A percentile compares a stretch with the other conserved stretches of the same genome.
These are phyloP conservation scores for Lasiodiplodia hormozganensis DNA, from an alignment of 2,329 filamentous ascomycete genomes.

Conservation along the genomic window DNA sequence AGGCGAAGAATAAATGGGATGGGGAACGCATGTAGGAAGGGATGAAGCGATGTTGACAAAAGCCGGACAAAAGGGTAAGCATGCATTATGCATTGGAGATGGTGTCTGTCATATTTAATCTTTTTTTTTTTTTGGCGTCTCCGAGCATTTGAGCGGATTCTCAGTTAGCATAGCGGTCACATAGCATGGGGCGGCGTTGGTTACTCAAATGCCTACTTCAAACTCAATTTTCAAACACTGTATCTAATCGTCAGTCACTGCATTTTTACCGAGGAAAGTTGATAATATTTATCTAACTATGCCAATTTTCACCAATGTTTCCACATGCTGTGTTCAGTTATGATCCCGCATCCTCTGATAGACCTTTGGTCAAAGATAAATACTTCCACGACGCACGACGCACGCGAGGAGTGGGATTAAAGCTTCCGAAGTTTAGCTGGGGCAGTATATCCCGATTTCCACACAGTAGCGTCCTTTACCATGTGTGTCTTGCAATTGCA, in stretches of 20 bases:
- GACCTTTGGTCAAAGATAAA: no score
- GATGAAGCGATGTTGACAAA: neutral
- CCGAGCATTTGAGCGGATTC: neutral
- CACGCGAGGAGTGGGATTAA: no score
- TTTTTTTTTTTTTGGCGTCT: neutral
- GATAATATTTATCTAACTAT: no score
- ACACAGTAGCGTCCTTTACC: no score
- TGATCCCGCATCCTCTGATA: no score
- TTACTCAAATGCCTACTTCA: neutral
- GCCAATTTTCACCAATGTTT: no score
- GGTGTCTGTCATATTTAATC: neutral
- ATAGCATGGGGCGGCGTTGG: neutral
- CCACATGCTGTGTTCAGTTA: no score
- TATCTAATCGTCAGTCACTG: neutral
- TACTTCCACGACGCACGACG: no score
- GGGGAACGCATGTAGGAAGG: neutral
- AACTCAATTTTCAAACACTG: neutral
- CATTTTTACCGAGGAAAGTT: fast-evolving
- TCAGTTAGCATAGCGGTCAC: neutral
- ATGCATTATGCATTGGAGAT: neutral
- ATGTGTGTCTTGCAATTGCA: no score
- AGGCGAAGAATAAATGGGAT: constrained; percentile 18
- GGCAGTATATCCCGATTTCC: no score
- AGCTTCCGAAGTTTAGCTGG: no score
- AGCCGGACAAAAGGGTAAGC: neutral